A percentile compares a stretch with the other conserved stretches of the same genome.
phyloP scores from a whole-genome alignment of 2,329 filamentous ascomycete species.

The Ceratocystis huliohia region DNA sequence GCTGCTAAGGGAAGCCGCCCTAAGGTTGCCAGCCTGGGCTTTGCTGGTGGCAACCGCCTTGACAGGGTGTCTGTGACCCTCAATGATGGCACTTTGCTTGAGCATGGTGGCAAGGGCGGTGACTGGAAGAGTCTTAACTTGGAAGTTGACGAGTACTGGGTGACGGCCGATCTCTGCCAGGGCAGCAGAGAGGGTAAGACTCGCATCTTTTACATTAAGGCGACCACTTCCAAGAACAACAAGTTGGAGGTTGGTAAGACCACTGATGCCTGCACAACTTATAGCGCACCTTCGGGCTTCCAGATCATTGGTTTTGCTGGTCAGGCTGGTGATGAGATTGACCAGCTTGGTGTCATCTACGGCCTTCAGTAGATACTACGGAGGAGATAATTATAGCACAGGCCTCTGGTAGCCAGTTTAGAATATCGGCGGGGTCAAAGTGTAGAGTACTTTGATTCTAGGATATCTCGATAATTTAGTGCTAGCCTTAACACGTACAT shows the following conservation, averaged over 20 bases:
- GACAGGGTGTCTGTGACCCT: constrained; percentile 40
- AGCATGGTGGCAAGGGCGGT: constrained; percentile 45
- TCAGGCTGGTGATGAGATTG: constrained; percentile 41
- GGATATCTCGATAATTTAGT: background rate
- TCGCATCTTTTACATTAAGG: constrained; percentile 44
- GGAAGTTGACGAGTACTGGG: constrained; percentile 37
- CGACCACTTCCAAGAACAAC: constrained; percentile 39
- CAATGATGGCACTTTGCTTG: constrained; percentile 35
- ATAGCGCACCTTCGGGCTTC: constrained; percentile 36
- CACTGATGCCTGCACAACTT: constrained; percentile 37
- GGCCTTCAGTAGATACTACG: constrained; percentile 29
- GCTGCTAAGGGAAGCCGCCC: constrained; percentile 26
- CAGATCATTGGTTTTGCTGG: constrained; percentile 42
- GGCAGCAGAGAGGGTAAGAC: constrained; percentile 35
- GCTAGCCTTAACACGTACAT: too few species aligned
- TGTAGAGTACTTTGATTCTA: background rate
- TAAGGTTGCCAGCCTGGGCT: constrained; percentile 31
- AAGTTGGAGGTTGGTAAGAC: constrained; percentile 34
- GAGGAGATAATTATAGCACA: background rate
- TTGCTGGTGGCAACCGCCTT: constrained; percentile 38
- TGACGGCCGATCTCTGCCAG: constrained; percentile 37
- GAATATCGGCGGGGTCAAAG: too few species aligned
- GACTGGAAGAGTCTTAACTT: constrained; percentile 33
- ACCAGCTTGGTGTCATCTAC: constrained; percentile 40
- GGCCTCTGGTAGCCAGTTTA: too few species aligned